Base-by-base conservation (phyloP, 305 asterid species). In the Plantago rigida region DNA sequence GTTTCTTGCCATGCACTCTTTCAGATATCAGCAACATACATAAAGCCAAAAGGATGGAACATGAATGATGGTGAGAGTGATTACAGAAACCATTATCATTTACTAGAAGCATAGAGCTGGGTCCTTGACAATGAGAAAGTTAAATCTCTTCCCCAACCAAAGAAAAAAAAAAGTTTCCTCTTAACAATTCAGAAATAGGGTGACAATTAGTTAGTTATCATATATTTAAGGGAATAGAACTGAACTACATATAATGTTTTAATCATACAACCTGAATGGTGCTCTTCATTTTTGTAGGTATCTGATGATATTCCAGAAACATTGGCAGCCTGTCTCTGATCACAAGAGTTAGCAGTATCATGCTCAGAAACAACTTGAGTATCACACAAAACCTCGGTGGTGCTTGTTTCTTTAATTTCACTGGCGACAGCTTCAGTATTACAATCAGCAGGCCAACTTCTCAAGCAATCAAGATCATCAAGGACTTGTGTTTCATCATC, bases 331-430 rank as follows among this genome's bases (percentile, higher is more conserved):
- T 67, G 61, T 73, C 72, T 72, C 58, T 53, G 22, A 56, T 66
- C 61, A 62, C 17, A 48, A 47, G 41, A 62, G 48, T 74, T 70
- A 51, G 42, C 60, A 55, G 4, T 71, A 56, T 68, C 72, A 36
- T 75, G 82, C 69, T 68, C 82, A 13, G 77, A 78, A 47, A 81
- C 57, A 56, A 51, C 76, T 69, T 77, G 80, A 63, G 89, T 77
- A 61, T 83, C 85, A 71, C 68, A 71, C 52, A 74, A 56, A 67
- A 69, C 66, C 68, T 82, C 79, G n/a, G 76, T 74, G 42, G 62
- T 63, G 72, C 70, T 67, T 54, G 74, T 71, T 72, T 67, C 79
- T 58, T 65, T 75, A 61, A 36, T 64, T 69, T 71, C 81, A 75
- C 75, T 73, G 62, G 52, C 53, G 3, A 51, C 76, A 75, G 53